Evolutionary conservation across 176 grass and related monocot species (phyloP).

Genomic region (Urochloa ruziziensis): DNA sequence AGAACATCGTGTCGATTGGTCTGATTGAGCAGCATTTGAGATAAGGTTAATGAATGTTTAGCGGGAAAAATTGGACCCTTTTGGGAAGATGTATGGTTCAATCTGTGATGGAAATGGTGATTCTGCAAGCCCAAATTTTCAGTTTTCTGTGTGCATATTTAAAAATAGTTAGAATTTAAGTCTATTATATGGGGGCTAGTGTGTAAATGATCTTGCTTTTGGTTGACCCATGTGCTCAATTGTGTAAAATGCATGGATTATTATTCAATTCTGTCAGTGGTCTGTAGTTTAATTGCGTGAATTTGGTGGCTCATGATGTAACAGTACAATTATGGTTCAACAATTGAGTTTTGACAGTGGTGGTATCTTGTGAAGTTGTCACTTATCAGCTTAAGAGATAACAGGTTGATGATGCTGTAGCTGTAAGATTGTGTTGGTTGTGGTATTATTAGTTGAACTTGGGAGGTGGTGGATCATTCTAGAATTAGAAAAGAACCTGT

Average conservation of each 20-base stretch:
- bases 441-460: neutral
- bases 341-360: neutral
- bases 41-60: neutral
- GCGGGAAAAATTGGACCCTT: neutral
- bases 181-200: neutral
- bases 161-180: conserved; percentile 1
- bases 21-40: neutral
- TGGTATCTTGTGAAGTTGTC: neutral
- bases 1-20: neutral
- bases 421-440: neutral
- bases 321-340: neutral
- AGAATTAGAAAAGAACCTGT: conserved; percentile 4
- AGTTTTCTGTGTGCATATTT: neutral
- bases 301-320: neutral
- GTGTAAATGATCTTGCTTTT: conserved; percentile 23
- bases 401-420: neutral
- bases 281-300: neutral
- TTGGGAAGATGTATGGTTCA: neutral
- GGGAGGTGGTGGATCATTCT: neutral
- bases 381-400: neutral
- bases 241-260: neutral
- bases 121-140: neutral
- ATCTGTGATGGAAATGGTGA: conserved; percentile 7
- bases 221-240: neutral
- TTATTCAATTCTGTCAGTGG: neutral